Conservation (phyloP, 2,329 filamentous ascomycete genomes). For the Calonectria naviculata region DNA sequence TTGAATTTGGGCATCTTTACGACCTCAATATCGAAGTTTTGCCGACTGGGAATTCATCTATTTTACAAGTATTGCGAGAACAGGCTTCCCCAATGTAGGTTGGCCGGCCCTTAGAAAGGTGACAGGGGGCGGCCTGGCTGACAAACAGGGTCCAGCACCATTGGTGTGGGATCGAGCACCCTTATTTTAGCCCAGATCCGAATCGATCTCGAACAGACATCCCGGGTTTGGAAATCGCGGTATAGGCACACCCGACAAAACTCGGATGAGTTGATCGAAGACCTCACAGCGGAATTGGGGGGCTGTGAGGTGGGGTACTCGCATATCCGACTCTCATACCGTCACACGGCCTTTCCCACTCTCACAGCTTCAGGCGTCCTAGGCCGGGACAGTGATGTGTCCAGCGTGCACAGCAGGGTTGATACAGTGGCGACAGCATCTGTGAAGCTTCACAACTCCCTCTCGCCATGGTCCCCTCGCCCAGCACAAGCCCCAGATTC, state of each 20-base stretch:
- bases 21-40: constrained; percentile 59
- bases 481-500: constrained; percentile 49
- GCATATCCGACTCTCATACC: constrained; percentile 63
- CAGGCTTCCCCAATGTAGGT: constrained; percentile 55
- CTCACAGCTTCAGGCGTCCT: constrained; percentile 33
- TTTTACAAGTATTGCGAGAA: constrained; percentile 61
- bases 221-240: constrained; percentile 11
- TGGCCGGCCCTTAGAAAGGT: neutral
- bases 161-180: constrained; percentile 56
- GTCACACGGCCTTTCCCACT: constrained; percentile 65
- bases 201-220: constrained; percentile 39
- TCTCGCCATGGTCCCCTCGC: constrained; percentile 64
- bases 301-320: constrained; percentile 60
- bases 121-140: neutral
- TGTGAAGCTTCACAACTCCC: constrained; percentile 59
- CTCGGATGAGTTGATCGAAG: constrained; percentile 68
- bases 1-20: constrained; percentile 61
- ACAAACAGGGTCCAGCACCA: constrained; percentile 46
- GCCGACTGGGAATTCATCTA: constrained; percentile 51
- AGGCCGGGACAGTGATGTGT: constrained; percentile 47
- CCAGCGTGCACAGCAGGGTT: constrained; percentile 58
- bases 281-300: constrained; percentile 68
- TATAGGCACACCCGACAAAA: constrained; percentile 50
- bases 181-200: constrained; percentile 61
- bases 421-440: constrained; percentile 64